Percentiles rank a stretch among this genome's conserved stretches.
Conservation (phyloP, 2,329 filamentous ascomycete genomes). For the Cadophora sp. region DNA sequence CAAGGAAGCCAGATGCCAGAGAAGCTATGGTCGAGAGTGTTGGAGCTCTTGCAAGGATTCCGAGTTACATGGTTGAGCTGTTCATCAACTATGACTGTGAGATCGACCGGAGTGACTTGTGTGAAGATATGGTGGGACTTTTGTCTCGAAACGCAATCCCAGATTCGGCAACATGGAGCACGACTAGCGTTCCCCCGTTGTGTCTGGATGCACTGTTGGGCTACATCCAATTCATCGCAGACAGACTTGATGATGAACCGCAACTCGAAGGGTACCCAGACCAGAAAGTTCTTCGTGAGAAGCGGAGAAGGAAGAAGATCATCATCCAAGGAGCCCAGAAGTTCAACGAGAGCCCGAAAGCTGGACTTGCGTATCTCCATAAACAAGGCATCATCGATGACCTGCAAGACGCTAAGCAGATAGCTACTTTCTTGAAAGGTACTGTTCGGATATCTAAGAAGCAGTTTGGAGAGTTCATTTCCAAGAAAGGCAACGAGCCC, state of each 20-base stretch:
- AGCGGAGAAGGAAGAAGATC: constrained; percentile 81
- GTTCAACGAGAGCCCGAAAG: constrained; percentile 95
- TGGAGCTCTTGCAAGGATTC: constrained; percentile 88
- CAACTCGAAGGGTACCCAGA: constrained; percentile 70
- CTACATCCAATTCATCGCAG: constrained; percentile 90
- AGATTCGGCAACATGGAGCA: constrained; percentile 98
- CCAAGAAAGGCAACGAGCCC: constrained; percentile 87
- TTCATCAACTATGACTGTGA: constrained; percentile 99
- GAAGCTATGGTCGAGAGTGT: constrained; percentile 99
- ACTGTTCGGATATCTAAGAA: constrained; percentile 91
- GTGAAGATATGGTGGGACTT: constrained; percentile 93
- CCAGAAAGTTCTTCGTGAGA: constrained; percentile 67
- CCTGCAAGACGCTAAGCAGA: constrained; percentile 73
- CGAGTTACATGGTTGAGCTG: constrained; percentile 91
- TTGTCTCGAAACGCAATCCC: constrained; percentile 94
- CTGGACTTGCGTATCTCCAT: constrained; percentile 83
- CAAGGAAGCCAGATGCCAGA: constrained; percentile 90
- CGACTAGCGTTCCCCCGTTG: constrained; percentile 93
- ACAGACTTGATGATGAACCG: constrained; percentile 78
- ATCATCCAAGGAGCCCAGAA: constrained; percentile 88
- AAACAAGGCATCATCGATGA: constrained; percentile 86
- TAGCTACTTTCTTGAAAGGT: constrained; percentile 87
- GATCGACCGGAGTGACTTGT: constrained; percentile 87
- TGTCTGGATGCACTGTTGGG: constrained; percentile 91
- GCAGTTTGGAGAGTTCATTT: constrained; percentile 88